Evolutionary conservation across 495 filamentous ascomycete species (phyloP).

Genomic region (Podospora australis): DNA sequence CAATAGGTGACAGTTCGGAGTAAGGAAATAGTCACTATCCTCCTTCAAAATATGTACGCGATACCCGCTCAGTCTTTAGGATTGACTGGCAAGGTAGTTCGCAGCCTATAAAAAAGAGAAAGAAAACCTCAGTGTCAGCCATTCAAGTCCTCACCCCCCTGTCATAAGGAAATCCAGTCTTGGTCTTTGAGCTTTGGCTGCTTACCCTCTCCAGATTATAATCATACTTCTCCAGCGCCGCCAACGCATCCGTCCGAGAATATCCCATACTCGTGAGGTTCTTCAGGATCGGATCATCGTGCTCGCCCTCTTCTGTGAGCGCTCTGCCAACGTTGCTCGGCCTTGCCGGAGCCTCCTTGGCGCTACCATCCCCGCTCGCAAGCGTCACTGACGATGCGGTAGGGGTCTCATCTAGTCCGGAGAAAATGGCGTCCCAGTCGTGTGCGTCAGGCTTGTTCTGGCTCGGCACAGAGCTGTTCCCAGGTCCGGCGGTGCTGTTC

Average conservation of each 20-base stretch:
- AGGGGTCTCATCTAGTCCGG: slow-evolving; percentile 56
- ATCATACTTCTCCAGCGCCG: slow-evolving; percentile 86
- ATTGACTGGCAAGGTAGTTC: slow-evolving; percentile 42
- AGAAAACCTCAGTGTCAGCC: slow-evolving; percentile 23
- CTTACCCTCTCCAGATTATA: slow-evolving; percentile 92
- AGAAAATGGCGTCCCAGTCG: slow-evolving; percentile 96
- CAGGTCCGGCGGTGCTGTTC: slow-evolving; percentile 49
- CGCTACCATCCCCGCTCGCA: slow-evolving; percentile 14
- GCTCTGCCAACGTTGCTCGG: slow-evolving; percentile 51
- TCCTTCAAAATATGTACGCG: too few species aligned
- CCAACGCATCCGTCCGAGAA: slow-evolving; percentile 66
- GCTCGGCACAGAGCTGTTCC: slow-evolving; percentile 29
- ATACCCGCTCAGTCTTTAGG: slow-evolving; percentile 24
- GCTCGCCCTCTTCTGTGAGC: slow-evolving; percentile 64
- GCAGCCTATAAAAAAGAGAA: slow-evolving; percentile 32
- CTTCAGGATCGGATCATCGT: slow-evolving; percentile 89
- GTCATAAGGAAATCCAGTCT: slow-evolving; percentile 4
- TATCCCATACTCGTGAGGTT: slow-evolving; percentile 91
- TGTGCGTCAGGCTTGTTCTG: slow-evolving; percentile 45
- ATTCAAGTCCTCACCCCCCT: slow-evolving; percentile 7
- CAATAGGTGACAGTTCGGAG: too few species aligned
- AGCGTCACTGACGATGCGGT: slow-evolving; percentile 20
- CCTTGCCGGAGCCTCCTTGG: slow-evolving; percentile 34
- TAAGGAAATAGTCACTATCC: too few species aligned
- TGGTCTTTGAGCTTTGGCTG: background rate